phyloP scores from a whole-genome alignment of 2,329 filamentous ascomycete species.

The Emydomyces testavorans region DNA sequence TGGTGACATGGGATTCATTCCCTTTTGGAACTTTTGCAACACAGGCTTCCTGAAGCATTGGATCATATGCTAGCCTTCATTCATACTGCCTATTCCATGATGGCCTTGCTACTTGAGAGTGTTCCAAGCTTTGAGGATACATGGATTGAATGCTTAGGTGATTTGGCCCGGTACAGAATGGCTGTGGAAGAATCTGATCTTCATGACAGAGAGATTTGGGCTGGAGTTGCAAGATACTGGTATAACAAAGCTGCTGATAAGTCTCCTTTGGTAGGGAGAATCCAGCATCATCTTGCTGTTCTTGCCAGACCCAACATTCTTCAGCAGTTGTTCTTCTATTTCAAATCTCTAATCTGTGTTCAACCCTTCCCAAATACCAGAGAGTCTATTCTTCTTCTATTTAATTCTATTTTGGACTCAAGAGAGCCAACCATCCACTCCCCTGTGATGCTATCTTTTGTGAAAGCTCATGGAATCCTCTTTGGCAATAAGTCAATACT shows the following conservation, averaged over 20 bases:
- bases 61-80: no score
- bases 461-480: slow-evolving; percentile 43
- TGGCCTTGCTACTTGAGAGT: slow-evolving; percentile 75
- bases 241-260: no score
- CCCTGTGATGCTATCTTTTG: slow-evolving; percentile 39
- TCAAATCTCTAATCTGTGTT: no score
- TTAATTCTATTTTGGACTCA: slow-evolving; percentile 37
- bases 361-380: no score
- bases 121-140: slow-evolving; percentile 73
- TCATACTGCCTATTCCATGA: slow-evolving; percentile 80
- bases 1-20: slow-evolving; percentile 88
- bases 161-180: slow-evolving; percentile 71
- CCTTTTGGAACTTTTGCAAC: slow-evolving; percentile 64
- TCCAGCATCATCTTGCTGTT: no score
- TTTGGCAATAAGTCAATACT: no score
- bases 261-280: no score
- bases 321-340: no score
- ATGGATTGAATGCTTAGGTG: slow-evolving; percentile 87
- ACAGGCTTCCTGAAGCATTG: slow-evolving; percentile 69
- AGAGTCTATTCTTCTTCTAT: slow-evolving; percentile 51
- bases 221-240: no score
- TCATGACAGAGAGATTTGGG: no score
- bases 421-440: slow-evolving; percentile 13
- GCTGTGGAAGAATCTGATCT: no score
- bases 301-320: no score